Evolutionary conservation across 208 protist genomes (phyloP).

Genomic region (Crithidia mellificae): DNA sequence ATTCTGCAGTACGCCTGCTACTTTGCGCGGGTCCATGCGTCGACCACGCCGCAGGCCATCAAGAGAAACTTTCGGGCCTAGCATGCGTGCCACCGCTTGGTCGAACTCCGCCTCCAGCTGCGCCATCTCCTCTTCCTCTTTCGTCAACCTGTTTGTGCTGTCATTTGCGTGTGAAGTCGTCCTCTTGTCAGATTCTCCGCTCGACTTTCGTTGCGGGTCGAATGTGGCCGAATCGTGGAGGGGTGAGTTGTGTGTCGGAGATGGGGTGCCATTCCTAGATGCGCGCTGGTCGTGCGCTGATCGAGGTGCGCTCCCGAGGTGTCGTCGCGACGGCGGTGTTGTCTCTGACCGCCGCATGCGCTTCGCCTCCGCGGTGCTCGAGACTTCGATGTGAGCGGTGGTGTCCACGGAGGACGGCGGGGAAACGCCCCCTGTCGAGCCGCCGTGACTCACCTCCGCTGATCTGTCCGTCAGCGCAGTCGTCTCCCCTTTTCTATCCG

Average conservation of each 20-base stretch:
- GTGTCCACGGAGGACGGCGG: constrained; percentile 20
- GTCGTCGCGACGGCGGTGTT: no score
- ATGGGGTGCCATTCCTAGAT: no score
- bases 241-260: no score
- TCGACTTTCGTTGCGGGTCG: no score
- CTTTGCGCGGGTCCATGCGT: constrained; percentile 75
- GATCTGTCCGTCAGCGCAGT: neutral
- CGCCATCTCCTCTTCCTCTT: constrained; percentile 5
- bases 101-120: constrained; percentile 31
- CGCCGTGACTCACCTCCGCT: neutral
- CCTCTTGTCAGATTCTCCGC: no score
- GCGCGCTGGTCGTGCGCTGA: no score
- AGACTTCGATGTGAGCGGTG: constrained; percentile 21
- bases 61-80: constrained; percentile 45
- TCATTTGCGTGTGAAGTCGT: neutral
- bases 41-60: constrained; percentile 57
- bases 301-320: no score
- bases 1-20: constrained; percentile 44
- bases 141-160: neutral
- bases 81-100: constrained; percentile 27
- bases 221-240: no score
- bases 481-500: neutral
- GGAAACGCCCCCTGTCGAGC: constrained; percentile 16
- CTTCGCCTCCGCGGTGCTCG: no score
- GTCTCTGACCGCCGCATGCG: no score